A percentile compares a stretch with the other conserved stretches of the same genome.
These are phyloP conservation scores for Plectosphaerella plurivora DNA, from an alignment of 2,329 filamentous ascomycete species.

Conservation along the genomic window DNA sequence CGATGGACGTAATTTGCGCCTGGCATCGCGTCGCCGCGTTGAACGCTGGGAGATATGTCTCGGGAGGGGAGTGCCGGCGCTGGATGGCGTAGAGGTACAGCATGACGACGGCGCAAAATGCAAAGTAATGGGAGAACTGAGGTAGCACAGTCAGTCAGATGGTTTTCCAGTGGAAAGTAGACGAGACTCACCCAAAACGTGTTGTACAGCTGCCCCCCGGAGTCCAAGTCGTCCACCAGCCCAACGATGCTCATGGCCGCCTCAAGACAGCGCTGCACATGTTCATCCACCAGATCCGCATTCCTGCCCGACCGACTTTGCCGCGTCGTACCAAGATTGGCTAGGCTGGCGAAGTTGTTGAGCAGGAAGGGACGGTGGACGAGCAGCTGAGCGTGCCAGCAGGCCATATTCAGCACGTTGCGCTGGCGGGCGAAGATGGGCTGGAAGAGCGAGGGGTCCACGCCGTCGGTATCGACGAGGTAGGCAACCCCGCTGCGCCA, in stretches of 20 bases:
- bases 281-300: slow-evolving; percentile 10
- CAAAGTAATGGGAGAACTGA: slow-evolving; percentile 34
- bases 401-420: slow-evolving; percentile 34
- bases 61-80: slow-evolving; percentile 17
- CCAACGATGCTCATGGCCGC: slow-evolving; percentile 31
- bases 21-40: slow-evolving; percentile 33
- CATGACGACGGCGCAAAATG: slow-evolving; percentile 37
- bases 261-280: slow-evolving; percentile 24
- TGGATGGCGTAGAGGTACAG: slow-evolving; percentile 40
- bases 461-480: slow-evolving; percentile 32
- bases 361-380: slow-evolving; percentile 30
- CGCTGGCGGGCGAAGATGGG: slow-evolving; percentile 34
- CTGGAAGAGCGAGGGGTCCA: slow-evolving; percentile 23
- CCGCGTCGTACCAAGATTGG: slow-evolving; percentile 5
- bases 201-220: slow-evolving; percentile 28
- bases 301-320: neutral
- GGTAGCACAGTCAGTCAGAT: neutral
- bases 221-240: slow-evolving; percentile 31
- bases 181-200: slow-evolving; percentile 31
- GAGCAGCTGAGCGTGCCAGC: slow-evolving; percentile 35
- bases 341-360: slow-evolving; percentile 21
- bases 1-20: slow-evolving; percentile 28
- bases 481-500: slow-evolving; percentile 28
- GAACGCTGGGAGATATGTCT: slow-evolving; percentile 23
- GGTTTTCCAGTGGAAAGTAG: neutral